These are phyloP conservation scores for Anthracocystis walkeri DNA, from an alignment of 1,284 basidiomycete species.

Conservation along the genomic window DNA sequence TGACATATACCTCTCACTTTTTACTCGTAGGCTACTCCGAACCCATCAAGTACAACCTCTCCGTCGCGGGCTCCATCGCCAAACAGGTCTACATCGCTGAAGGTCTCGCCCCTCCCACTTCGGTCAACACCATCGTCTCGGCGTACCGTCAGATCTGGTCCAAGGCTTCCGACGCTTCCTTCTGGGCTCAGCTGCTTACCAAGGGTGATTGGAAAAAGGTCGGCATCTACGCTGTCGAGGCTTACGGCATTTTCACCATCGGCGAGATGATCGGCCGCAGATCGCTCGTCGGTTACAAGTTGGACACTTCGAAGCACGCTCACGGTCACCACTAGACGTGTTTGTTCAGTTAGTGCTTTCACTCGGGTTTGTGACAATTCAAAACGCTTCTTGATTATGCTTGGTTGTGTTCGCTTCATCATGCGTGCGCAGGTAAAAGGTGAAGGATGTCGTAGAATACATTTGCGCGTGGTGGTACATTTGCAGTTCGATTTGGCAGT, in stretches of 20 bases:
- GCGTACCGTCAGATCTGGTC: conserved; percentile 82
- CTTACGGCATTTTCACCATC: conserved; percentile 82
- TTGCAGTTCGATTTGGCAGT: not conserved
- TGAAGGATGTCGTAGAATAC: not conserved
- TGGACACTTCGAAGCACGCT: conserved; percentile 53
- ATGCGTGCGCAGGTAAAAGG: not conserved
- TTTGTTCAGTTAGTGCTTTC: not conserved
- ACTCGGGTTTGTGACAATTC: not conserved
- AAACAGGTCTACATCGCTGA: conserved; percentile 93
- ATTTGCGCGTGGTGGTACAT: not conserved
- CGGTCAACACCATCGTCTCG: conserved; percentile 75
- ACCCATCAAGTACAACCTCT: conserved; percentile 65
- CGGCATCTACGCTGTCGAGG: conserved; percentile 87
- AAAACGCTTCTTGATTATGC: not conserved
- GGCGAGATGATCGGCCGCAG: conserved; percentile 67
- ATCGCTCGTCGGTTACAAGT: conserved; percentile 62
- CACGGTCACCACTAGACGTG: conserved; percentile 55
- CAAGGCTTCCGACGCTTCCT: conserved; percentile 77
- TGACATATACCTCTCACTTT: not conserved
- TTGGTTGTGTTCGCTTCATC: not conserved
- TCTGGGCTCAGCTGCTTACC: conserved; percentile 78
- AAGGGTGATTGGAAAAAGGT: conserved; percentile 81
- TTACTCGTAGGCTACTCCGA: conserved; percentile 48
- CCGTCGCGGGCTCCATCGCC: conserved; percentile 83
- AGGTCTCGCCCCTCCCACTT: conserved; percentile 83